These are phyloP conservation scores for Amanita pallidorosea DNA, from an alignment of 768 basidiomycete species.

Conservation along the genomic window DNA sequence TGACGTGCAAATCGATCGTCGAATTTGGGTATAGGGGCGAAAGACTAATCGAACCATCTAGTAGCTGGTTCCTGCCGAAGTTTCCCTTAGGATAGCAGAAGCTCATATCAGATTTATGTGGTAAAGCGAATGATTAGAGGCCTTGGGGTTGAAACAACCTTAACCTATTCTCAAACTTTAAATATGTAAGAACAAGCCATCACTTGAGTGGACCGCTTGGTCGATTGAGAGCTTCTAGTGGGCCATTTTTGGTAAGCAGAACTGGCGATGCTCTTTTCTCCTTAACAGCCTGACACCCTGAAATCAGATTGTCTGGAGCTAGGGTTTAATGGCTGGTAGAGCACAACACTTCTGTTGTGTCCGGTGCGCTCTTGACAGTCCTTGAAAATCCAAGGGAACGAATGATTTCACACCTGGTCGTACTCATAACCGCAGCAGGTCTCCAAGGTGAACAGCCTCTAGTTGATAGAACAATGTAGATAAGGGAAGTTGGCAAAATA, in stretches of 20 bases:
- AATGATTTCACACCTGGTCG: too few relatives aligned
- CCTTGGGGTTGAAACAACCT: conserved; percentile 84
- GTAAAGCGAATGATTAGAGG: conserved; percentile 89
- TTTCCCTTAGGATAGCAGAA: conserved; percentile 62
- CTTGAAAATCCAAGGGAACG: too few relatives aligned
- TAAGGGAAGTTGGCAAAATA: too few relatives aligned
- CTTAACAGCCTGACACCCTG: too few relatives aligned
- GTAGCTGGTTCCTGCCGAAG: conserved; percentile 90
- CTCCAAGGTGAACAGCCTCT: too few relatives aligned
- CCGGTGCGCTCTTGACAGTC: too few relatives aligned
- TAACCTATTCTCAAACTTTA: conserved; percentile 77
- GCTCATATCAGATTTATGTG: conserved; percentile 51
- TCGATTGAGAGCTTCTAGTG: conserved; percentile 71
- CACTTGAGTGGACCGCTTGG: conserved; percentile 75
- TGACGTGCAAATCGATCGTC: conserved; percentile 95
- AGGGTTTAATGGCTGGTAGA: too few relatives aligned
- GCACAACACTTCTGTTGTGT: too few relatives aligned
- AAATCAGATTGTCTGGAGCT: too few relatives aligned
- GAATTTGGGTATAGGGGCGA: conserved; percentile 93
- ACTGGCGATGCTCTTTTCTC: conserved; percentile 37
- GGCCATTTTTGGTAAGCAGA: conserved; percentile 75
- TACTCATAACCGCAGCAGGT: too few relatives aligned
- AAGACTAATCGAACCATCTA: conserved; percentile 94
- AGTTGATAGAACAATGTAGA: too few relatives aligned
- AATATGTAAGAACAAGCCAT: conserved; percentile 80